These are phyloP conservation scores for Chenopodium berlandieri DNA, from an alignment of 148 eudicot genomes.

Conservation along the genomic window DNA sequence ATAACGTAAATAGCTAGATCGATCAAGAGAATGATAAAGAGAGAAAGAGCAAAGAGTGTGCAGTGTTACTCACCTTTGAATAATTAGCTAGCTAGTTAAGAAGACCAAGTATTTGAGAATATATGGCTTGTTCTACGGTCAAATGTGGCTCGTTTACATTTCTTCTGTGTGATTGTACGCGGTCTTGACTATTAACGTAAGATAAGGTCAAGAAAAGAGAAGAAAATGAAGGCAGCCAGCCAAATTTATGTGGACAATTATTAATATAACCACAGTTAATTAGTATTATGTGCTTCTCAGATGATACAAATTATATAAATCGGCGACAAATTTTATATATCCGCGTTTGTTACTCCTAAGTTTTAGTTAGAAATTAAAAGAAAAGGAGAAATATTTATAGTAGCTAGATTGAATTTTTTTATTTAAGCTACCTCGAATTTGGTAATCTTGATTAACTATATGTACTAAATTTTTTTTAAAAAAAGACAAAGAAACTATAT, in stretches of 20 bases:
- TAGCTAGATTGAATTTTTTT: no score
- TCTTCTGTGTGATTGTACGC: not conserved
- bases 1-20: not conserved
- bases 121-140: constrained; percentile 5
- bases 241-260: not conserved
- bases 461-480: no score
- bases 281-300: not conserved
- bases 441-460: constrained; percentile 4
- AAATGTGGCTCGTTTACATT: not conserved
- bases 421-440: not conserved
- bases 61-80: not conserved
- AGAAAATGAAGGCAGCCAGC: not conserved
- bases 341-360: not conserved
- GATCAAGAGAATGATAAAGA: not conserved
- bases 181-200: not conserved
- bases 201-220: not conserved
- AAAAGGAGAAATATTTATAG: not conserved
- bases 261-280: not conserved
- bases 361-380: not conserved
- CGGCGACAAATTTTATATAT: not conserved
- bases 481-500: no score
- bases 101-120: not conserved
- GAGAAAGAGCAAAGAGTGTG: not conserved
- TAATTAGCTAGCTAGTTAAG: no score
- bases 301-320: not conserved